Conservation (phyloP, 2,329 filamentous ascomycete species). For the Colletotrichum falcatum region DNA sequence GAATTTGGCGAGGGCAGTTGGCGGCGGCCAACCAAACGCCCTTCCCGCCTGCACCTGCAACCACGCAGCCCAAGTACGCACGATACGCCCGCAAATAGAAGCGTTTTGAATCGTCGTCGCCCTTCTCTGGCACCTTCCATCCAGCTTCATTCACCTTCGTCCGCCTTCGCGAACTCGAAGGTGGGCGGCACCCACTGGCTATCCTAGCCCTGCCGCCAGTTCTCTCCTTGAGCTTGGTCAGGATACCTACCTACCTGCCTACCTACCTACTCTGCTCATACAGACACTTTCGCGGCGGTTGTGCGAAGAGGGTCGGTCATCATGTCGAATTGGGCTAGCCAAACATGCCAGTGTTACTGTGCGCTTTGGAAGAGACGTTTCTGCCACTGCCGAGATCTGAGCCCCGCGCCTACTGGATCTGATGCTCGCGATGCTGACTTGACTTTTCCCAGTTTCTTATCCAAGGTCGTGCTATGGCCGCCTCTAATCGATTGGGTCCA, state of each 20-base stretch:
- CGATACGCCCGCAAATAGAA: conserved; percentile 33
- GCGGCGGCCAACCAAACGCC: conserved; percentile 37
- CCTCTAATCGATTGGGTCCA: conserved; percentile 13
- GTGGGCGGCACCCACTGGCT: not conserved
- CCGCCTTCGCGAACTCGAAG: conserved; percentile 6
- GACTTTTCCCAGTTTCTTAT: conserved; percentile 30
- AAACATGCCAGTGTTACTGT: not conserved
- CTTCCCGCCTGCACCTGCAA: conserved; percentile 29
- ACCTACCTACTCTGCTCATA: conserved; percentile 21
- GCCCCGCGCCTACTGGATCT: not conserved
- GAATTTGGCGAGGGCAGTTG: conserved; percentile 34
- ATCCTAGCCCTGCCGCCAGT: conserved; percentile 11
- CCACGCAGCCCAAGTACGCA: conserved; percentile 18
- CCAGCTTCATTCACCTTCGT: conserved; percentile 11
- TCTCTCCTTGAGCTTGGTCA: not conserved
- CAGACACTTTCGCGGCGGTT: not conserved
- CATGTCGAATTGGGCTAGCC: not conserved
- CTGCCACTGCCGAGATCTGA: conserved; percentile 7
- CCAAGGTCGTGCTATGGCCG: conserved; percentile 5
- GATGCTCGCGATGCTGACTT: conserved; percentile 5
- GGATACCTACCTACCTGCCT: too few relatives aligned
- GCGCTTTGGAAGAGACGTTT: not conserved
- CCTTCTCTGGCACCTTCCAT: conserved; percentile 22
- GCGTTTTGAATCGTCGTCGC: conserved; percentile 5
- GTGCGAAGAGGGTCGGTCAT: not conserved